Evolutionary conservation across 768 basidiomycete species (phyloP), one percentile per base, ranked within the genome.

Genomic region (Hypholoma fasciculare): DNA sequence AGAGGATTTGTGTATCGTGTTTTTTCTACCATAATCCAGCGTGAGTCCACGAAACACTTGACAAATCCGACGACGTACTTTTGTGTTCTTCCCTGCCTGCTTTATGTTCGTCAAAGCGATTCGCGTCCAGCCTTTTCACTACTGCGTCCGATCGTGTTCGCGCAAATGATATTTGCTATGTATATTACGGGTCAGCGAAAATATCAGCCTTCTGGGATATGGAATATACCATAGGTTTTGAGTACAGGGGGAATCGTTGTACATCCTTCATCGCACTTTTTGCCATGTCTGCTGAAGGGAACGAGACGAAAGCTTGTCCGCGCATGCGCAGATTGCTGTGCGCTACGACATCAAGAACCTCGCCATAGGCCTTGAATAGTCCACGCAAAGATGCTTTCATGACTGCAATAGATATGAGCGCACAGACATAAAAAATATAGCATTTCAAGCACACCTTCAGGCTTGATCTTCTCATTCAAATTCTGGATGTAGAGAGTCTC

Each of bases 401-500:
- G 38, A 96, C 95, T 93, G 49, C 30, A 42, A 46, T 65, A 54
- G 12, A 59, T 54, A 39, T 51, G 13, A 44, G 37, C 34, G 42
- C 37, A 58, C 27, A 34, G 7, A 23, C 40, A 20, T 11, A 37
- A 8, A 20, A 27, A 38, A 1, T 26, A 12, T 11, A 56, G 11
- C 43, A 58, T 54, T 49, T 39, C 27, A 12, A 49, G 67, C 65
- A 43, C 47, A 88, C 89, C 87, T 55, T 87, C 86, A 38, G 92
- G 79, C 72, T 92, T 92, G 61, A 95, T 89, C 78, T 90, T 94
- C 77, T 98, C 95, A 69, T 98, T 97, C 64, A 98, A 74, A 74
- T 98, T 98, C 76, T 96, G 94, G 67, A 98, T 90, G 70, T 98
- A 98, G 23, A 97, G 80, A 4, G 95, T 97, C 73, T 97, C 95